Percentiles rank a stretch among this genome's conserved stretches.
phyloP scores from a whole-genome alignment of 805 yeast species.

The Candida manassasensis region DNA sequence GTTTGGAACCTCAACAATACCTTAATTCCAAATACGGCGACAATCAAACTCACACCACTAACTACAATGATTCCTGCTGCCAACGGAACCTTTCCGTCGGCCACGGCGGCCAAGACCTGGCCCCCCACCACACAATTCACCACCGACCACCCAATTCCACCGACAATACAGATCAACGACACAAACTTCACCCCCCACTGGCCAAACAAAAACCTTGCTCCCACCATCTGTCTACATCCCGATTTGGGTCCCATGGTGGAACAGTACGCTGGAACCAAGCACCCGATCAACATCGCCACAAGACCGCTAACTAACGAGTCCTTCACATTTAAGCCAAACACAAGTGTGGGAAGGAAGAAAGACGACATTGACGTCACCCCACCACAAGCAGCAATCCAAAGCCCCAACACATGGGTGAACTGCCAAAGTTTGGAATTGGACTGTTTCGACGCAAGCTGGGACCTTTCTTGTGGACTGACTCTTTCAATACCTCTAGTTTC shows the following conservation, averaged over 20 bases:
- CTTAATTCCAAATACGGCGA: constrained; percentile 30
- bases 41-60: constrained; percentile 21
- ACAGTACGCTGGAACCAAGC: constrained; percentile 34
- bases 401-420: constrained; percentile 27
- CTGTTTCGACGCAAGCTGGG: constrained; percentile 6
- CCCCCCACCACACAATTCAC: constrained; percentile 37
- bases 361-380: constrained; percentile 37
- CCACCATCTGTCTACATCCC: constrained; percentile 36
- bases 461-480: constrained; percentile 25
- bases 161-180: constrained; percentile 26
- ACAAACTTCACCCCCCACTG: constrained; percentile 31
- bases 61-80: constrained; percentile 29
- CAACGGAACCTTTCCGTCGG: constrained; percentile 18
- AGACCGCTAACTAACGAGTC: constrained; percentile 29
- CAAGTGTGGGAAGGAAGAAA: constrained; percentile 28
- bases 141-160: constrained; percentile 36
- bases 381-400: constrained; percentile 38
- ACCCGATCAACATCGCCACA: constrained; percentile 26
- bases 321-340: constrained; percentile 22
- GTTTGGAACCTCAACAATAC: constrained; percentile 27
- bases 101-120: constrained; percentile 24
- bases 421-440: constrained; percentile 13
- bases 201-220: constrained; percentile 33
- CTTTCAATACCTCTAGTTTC: constrained; percentile 35
- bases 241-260: constrained; percentile 36